Evolutionary conservation across 768 basidiomycete genomes (phyloP).

Genomic region (Podaxis rugospora): DNA sequence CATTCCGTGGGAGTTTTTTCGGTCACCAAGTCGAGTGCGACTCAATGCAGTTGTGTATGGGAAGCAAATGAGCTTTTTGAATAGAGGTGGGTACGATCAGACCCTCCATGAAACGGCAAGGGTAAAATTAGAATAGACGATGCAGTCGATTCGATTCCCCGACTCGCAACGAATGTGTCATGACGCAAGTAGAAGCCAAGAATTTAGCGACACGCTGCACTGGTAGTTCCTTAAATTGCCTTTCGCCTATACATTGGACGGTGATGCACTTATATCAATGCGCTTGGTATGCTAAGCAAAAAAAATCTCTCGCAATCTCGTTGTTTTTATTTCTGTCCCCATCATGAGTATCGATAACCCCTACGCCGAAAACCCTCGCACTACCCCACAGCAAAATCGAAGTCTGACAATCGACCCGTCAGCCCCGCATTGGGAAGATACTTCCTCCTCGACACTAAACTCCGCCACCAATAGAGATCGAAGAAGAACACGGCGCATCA

Average conservation of each 20-base stretch:
- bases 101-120: no score
- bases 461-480: background rate
- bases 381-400: background rate
- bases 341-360: background rate
- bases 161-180: background rate
- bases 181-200: background rate
- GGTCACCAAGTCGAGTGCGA: background rate
- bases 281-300: background rate
- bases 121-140: background rate
- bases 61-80: background rate
- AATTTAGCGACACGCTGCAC: background rate
- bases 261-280: background rate
- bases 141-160: background rate
- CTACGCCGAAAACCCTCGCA: background rate
- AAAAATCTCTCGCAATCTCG: background rate
- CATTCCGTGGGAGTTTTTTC: background rate
- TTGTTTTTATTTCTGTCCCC: background rate
- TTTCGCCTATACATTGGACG: background rate
- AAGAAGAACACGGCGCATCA: background rate
- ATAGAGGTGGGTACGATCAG: background rate
- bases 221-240: background rate
- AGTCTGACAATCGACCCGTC: conserved; percentile 4
- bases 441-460: background rate
- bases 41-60: background rate
- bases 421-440: background rate